phyloP scores from a whole-genome alignment of 2,329 filamentous ascomycete genomes.

The Corinectria fuckeliana region DNA sequence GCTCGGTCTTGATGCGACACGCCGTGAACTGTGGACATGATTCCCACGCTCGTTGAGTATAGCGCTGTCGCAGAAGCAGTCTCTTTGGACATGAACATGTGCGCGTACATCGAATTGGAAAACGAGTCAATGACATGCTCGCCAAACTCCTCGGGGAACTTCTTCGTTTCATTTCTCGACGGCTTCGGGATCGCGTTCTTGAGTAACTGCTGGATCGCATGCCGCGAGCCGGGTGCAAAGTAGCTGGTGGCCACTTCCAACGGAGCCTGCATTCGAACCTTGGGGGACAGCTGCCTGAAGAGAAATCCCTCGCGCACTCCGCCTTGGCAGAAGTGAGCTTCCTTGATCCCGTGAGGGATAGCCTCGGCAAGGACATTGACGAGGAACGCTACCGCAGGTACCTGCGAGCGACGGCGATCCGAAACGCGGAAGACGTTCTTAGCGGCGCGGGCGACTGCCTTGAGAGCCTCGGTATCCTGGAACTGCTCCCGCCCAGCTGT shows the following conservation, averaged over 20 bases:
- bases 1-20: conserved; percentile 67
- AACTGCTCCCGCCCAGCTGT: conserved; percentile 57
- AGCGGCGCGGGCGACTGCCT: conserved; percentile 44
- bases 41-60: conserved; percentile 67
- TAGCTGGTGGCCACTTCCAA: conserved; percentile 64
- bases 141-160: conserved; percentile 50
- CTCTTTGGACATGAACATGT: conserved; percentile 58
- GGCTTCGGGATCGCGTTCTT: conserved; percentile 52
- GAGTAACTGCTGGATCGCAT: conserved; percentile 56
- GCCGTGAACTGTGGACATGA: conserved; percentile 66
- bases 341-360: conserved; percentile 63
- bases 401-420: conserved; percentile 67
- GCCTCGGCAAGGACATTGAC: conserved; percentile 67
- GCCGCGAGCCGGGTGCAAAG: conserved; percentile 56
- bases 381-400: conserved; percentile 72
- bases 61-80: conserved; percentile 64
- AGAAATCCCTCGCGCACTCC: conserved; percentile 73
- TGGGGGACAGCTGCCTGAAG: conserved; percentile 58
- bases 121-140: conserved; percentile 60
- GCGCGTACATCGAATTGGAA: conserved; percentile 63
- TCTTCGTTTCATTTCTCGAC: conserved; percentile 29
- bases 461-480: conserved; percentile 51
- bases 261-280: conserved; percentile 60
- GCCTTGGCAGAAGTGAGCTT: conserved; percentile 73
- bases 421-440: conserved; percentile 66